Percentiles rank a stretch among this genome's conserved stretches.
Evolutionary conservation across 768 basidiomycete genomes (phyloP).

Genomic region (Pleurotus ostreatus): DNA sequence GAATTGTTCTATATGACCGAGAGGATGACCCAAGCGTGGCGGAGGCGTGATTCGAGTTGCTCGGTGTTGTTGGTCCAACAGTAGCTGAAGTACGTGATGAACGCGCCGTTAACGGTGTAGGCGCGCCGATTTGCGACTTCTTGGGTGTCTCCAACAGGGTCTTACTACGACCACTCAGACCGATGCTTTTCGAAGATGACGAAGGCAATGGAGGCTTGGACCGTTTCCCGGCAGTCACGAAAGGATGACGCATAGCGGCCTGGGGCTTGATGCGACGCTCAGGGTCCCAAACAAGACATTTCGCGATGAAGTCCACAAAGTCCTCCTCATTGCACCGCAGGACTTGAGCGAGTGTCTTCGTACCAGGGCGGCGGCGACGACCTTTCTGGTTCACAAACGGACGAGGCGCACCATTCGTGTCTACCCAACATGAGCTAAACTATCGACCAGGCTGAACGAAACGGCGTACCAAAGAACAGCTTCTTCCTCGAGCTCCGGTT

Average conservation of each 20-base stretch:
- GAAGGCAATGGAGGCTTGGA: conserved; percentile 38
- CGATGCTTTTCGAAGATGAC: conserved; percentile 45
- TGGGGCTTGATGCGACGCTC: conserved; percentile 94
- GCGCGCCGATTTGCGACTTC: conserved; percentile 86
- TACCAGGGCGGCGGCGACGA: conserved; percentile 84
- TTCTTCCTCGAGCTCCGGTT: conserved; percentile 92
- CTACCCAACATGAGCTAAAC: conserved; percentile 34
- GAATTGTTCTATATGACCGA: conserved; percentile 64
- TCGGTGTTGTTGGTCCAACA: conserved; percentile 57
- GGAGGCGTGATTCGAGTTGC: conserved; percentile 46
- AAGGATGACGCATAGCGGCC: conserved; percentile 87
- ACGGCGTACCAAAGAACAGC: conserved; percentile 81
- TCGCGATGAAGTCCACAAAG: conserved; percentile 94
- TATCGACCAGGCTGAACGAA: neutral
- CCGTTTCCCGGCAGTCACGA: conserved; percentile 67
- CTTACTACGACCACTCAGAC: conserved; percentile 53
- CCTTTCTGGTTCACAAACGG: conserved; percentile 97
- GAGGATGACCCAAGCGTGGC: conserved; percentile 52
- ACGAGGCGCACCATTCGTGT: conserved; percentile 88
- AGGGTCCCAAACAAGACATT: conserved; percentile 98
- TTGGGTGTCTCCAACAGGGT: conserved; percentile 68
- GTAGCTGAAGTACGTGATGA: conserved; percentile 52
- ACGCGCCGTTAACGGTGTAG: conserved; percentile 82
- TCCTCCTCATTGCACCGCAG: conserved; percentile 91
- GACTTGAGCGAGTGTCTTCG: conserved; percentile 86